Evolutionary conservation across 2,329 filamentous ascomycete genomes (phyloP).

Genomic region (Hypoxylon sp.): DNA sequence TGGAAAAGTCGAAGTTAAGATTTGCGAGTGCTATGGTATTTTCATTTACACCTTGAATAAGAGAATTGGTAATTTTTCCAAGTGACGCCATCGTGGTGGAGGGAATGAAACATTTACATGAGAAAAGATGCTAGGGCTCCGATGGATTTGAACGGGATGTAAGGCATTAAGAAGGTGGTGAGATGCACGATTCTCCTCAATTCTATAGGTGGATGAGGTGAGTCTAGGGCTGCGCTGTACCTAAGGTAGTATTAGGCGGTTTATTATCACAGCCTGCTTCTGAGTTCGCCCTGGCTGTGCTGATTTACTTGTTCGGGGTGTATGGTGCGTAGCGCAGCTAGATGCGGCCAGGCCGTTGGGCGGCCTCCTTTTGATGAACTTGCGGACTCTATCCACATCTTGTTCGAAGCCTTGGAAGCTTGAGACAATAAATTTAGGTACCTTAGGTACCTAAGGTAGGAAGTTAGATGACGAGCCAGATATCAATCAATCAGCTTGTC

Average conservation of each 20-base stretch:
- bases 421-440: not conserved
- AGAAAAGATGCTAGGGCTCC: not conserved
- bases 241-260: not conserved
- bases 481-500: not conserved
- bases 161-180: not conserved
- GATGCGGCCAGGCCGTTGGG: too few relatives aligned
- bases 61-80: not conserved
- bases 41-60: slow-evolving; percentile 23
- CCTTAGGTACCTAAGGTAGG: not conserved
- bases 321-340: not conserved
- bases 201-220: not conserved
- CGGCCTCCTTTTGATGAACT: too few relatives aligned
- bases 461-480: not conserved
- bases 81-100: not conserved
- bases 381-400: not conserved
- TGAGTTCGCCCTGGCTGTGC: not conserved
- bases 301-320: not conserved
- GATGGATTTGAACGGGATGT: not conserved
- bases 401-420: not conserved
- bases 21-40: slow-evolving; percentile 31
- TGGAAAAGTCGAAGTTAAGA: slow-evolving; percentile 61
- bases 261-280: not conserved
- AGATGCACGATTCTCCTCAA: not conserved
- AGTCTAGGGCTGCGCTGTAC: not conserved
- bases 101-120: not conserved